Conservation (phyloP, 257 asterid species). For the Lithospermum erythrorhizon region DNA sequence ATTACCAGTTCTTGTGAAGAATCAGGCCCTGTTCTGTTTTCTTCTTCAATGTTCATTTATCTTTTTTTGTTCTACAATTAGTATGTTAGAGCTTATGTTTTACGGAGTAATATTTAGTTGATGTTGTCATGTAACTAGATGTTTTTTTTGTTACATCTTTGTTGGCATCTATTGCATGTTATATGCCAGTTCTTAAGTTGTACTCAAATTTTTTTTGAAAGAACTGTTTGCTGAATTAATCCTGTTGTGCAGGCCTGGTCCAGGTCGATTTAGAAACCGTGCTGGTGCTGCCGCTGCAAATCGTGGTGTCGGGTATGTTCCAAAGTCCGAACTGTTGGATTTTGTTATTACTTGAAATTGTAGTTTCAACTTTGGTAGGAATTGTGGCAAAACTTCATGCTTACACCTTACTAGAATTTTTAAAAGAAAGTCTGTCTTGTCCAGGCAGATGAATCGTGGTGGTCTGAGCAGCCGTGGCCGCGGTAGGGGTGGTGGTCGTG, state of each 20-base stretch:
- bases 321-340: neutral
- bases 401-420: neutral
- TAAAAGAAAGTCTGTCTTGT: neutral
- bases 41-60: too few species aligned
- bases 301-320: conserved; percentile 38
- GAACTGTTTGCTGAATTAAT: neutral
- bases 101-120: neutral
- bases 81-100: too few species aligned
- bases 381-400: neutral
- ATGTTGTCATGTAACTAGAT: neutral
- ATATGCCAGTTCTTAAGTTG: neutral
- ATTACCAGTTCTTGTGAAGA: too few species aligned
- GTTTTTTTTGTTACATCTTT: neutral
- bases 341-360: too few species aligned
- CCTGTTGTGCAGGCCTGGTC: conserved; percentile 31
- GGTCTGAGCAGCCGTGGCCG: conserved; percentile 19
- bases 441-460: conserved; percentile 38
- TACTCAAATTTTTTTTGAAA: neutral
- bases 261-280: conserved; percentile 34
- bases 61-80: too few species aligned
- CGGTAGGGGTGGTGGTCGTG: conserved; percentile 18
- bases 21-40: too few species aligned
- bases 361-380: too few species aligned
- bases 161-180: neutral
- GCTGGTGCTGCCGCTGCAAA: conserved; percentile 12